Evolutionary conservation across 495 filamentous ascomycete genomes (phyloP).

Genomic region (Neurospora sp.): DNA sequence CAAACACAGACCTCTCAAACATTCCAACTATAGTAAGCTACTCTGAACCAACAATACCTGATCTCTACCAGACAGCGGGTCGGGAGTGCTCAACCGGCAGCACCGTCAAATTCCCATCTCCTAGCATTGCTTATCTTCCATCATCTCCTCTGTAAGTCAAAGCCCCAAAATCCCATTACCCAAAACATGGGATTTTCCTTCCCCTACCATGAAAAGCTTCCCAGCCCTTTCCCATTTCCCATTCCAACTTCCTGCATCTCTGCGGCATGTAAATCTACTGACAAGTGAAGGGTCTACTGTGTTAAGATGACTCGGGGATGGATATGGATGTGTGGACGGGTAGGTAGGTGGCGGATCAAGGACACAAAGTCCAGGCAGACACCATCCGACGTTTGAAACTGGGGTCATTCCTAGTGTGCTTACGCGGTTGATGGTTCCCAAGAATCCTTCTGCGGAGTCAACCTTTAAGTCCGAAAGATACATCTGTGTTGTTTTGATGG

Average conservation of each 20-base stretch:
- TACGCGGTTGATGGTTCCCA: too few relatives aligned
- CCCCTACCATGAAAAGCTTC: background rate
- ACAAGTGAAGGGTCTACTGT: too few relatives aligned
- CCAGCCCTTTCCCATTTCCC: background rate
- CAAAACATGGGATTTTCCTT: background rate
- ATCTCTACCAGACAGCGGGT: too few relatives aligned
- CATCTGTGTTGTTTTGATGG: background rate
- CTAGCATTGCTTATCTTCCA: too few relatives aligned
- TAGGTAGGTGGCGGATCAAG: background rate
- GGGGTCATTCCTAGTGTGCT: too few relatives aligned
- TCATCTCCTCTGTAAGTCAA: too few relatives aligned
- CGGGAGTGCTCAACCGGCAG: too few relatives aligned
- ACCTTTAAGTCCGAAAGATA: background rate
- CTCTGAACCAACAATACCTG: too few relatives aligned
- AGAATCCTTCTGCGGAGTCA: background rate
- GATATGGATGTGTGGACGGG: background rate
- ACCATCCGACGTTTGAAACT: background rate
- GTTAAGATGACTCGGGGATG: too few relatives aligned
- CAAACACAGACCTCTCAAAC: too few relatives aligned
- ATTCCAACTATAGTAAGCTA: background rate
- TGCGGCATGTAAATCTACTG: background rate
- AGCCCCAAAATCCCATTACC: background rate
- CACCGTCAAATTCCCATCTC: too few relatives aligned
- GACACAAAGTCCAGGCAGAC: background rate
- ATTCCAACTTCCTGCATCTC: background rate